Evolutionary conservation across 257 asterid species (phyloP), one percentile per base, ranked within the genome.

Genomic region (Forsythia viridissima): DNA sequence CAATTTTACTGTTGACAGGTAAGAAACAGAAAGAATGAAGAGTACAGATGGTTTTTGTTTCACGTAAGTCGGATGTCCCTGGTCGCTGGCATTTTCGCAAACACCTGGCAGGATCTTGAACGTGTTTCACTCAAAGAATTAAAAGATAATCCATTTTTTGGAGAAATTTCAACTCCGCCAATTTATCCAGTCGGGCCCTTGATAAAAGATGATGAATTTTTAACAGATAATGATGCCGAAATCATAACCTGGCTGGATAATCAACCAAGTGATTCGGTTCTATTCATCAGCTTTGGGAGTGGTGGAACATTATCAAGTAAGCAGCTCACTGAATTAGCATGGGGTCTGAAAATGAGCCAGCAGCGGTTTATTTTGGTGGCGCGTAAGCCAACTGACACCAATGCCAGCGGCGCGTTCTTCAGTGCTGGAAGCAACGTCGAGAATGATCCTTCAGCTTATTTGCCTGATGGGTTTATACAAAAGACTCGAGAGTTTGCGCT

Each of bases 31-130:
- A 80, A 83, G 3, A 83, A 72, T n/a, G 92, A 84, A 4, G 92
- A 84, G 1, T 84, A 88, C 70, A 84, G 77, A 40, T 88, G 90
- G 85, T 85, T 51, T 24, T 74, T 84, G 42, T 75, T 63, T 77
- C 84, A 84, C 7, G 78, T 61, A 12, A 75, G 83, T 68, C 67
- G 86, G 16, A 6, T 86, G 41, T 30, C 38, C 0, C 51, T 43
- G 21, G 82, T 80, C 0, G 76, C 83, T 0, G 90, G 93, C 4
- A 82, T 87, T 6, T 48, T 89, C 8, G 71, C 77, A 10, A 89
- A 87, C 52, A 59, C 84, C 6, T 89, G 89, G 89, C 81, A 81
- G 1, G 90, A 80, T 71, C 55, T 89, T n/a, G 93, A 89, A 41
- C 77, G 80, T 0, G 68, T 43, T 0, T n/a, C 84, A 1, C 72